Evolutionary conservation across 1,284 basidiomycete genomes (phyloP).

Genomic region (Cryptococcus maquisensis): DNA sequence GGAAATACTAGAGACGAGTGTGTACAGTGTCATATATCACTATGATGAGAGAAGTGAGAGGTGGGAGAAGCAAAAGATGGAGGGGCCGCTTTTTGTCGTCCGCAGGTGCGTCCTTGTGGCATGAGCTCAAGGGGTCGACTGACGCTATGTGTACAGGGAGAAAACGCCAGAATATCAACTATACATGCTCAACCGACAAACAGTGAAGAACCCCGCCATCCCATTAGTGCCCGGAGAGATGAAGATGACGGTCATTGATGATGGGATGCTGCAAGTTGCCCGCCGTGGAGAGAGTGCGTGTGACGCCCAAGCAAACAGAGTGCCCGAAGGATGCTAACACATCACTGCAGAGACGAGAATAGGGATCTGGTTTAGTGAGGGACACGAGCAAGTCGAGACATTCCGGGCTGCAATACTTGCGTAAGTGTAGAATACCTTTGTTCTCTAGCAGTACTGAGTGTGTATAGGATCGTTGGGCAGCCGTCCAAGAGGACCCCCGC

Average conservation of each 20-base stretch:
- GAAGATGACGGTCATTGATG: constrained; percentile 34
- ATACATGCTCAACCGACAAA: constrained; percentile 42
- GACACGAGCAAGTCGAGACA: constrained; percentile 21
- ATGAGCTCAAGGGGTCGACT: not conserved
- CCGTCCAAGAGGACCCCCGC: constrained; percentile 19
- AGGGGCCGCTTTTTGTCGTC: constrained; percentile 43
- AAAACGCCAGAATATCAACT: constrained; percentile 40
- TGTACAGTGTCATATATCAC: constrained; percentile 38
- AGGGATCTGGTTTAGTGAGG: constrained; percentile 42
- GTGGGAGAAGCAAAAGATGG: constrained; percentile 46
- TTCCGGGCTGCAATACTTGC: constrained; percentile 30
- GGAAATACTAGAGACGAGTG: constrained; percentile 39
- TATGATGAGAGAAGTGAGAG: constrained; percentile 28
- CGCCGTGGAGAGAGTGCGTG: constrained; percentile 41
- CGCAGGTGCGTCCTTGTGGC: constrained; percentile 23
- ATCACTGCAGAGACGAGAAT: constrained; percentile 13
- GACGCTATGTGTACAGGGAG: constrained; percentile 5
- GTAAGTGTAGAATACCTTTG: constrained; percentile 14
- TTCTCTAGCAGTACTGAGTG: not conserved
- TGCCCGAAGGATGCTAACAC: not conserved
- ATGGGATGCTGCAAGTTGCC: constrained; percentile 38
- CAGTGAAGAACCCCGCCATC: constrained; percentile 38
- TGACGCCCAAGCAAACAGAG: not conserved
- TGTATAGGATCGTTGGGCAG: constrained; percentile 37
- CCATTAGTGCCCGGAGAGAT: constrained; percentile 41